Conservation (phyloP, 768 basidiomycete genomes). For the Lyophyllum shimeji region DNA sequence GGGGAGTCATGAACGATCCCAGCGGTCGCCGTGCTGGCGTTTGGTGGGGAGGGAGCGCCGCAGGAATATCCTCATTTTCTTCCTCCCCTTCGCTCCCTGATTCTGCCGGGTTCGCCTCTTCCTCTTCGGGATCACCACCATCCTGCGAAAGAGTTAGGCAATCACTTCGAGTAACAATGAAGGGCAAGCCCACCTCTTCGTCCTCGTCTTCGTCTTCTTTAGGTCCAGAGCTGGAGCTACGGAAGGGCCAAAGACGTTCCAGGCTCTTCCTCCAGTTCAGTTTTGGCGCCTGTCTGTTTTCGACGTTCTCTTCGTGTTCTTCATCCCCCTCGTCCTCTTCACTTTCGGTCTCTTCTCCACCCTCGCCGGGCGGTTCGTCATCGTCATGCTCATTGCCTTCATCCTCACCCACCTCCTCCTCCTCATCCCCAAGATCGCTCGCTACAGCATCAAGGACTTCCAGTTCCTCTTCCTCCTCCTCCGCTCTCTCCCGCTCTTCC, state of each 20-base stretch:
- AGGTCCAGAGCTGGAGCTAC: constrained; percentile 21
- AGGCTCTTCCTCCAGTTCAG: constrained; percentile 44
- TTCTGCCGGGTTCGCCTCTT: not conserved
- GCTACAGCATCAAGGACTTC: constrained; percentile 44
- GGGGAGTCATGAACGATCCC: constrained; percentile 61
- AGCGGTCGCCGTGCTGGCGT: constrained; percentile 31
- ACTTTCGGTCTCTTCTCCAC: constrained; percentile 21
- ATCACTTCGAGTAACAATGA: not conserved
- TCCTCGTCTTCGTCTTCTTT: constrained; percentile 16
- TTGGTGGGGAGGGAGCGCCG: constrained; percentile 18
- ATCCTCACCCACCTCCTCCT: constrained; percentile 24
- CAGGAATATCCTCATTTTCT: constrained; percentile 18
- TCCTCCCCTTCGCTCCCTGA: constrained; percentile 9
- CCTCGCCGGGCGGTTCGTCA: constrained; percentile 25
- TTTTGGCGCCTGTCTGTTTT: constrained; percentile 26
- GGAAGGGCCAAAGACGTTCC: constrained; percentile 43
- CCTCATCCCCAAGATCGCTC: constrained; percentile 34
- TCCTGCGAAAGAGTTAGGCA: not conserved
- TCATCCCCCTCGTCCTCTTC: constrained; percentile 28
- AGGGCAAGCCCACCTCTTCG: constrained; percentile 21
- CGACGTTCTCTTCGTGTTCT: constrained; percentile 21
- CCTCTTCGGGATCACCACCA: constrained; percentile 15
- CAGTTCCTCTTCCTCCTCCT: constrained; percentile 51
- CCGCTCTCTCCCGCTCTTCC: constrained; percentile 49
- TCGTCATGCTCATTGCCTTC: constrained; percentile 19